phyloP scores from a whole-genome alignment of 495 filamentous ascomycete genomes.

The Friedmanniomyces simplex region DNA sequence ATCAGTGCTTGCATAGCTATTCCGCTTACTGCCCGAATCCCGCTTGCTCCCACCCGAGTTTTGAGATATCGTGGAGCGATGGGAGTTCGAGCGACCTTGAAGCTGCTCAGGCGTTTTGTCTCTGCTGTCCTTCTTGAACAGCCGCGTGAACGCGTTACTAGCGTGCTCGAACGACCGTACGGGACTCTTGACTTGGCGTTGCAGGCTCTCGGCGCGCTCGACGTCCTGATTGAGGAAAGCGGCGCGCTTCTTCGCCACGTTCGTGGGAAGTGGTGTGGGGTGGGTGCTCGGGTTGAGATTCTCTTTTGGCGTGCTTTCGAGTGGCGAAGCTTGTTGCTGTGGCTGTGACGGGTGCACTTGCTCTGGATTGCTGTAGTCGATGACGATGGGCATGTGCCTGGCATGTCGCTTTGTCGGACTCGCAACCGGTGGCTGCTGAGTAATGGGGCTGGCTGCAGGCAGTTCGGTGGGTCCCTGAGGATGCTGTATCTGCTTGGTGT shows the following conservation, averaged over 20 bases:
- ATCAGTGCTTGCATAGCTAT: not conserved
- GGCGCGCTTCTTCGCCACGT: slow-evolving; percentile 13
- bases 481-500: not conserved
- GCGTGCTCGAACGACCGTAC: slow-evolving; percentile 21
- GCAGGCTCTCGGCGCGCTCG: slow-evolving; percentile 5
- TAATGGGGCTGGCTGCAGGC: not conserved
- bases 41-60: not conserved
- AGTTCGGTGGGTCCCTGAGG: not conserved
- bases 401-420: not conserved
- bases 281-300: not conserved
- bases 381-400: slow-evolving; percentile 8
- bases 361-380: not conserved
- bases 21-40: not conserved
- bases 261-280: not conserved
- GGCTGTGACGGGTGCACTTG: not conserved
- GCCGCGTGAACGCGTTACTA: slow-evolving; percentile 20
- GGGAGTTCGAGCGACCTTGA: not conserved
- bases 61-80: not conserved
- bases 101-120: slow-evolving; percentile 4
- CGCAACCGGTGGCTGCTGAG: not conserved
- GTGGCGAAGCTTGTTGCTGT: not conserved
- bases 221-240: slow-evolving; percentile 11
- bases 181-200: slow-evolving; percentile 13
- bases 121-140: slow-evolving; percentile 11
- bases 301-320: not conserved